Evolutionary conservation across 441 rosid species (phyloP).

Genomic region (Bocquillonia castaneifolia): DNA sequence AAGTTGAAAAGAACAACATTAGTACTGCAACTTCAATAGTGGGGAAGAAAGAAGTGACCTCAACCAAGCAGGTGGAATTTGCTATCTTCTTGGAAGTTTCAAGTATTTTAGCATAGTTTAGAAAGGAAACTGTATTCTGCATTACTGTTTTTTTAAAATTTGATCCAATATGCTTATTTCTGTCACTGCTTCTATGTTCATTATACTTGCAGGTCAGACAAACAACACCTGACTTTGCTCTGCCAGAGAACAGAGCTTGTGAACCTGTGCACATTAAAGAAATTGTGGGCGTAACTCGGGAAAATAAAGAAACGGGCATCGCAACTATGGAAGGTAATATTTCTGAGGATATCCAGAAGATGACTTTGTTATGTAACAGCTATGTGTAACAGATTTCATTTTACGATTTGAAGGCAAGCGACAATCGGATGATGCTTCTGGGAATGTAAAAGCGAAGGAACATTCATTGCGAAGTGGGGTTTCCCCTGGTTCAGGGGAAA

Average conservation of each 20-base stretch:
- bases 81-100: neutral
- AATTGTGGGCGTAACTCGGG: neutral
- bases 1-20: conserved; percentile 8
- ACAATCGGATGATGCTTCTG: no score
- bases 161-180: no score
- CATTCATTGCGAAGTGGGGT: conserved; percentile 4
- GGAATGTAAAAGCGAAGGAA: no score
- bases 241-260: conserved; percentile 6
- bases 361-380: no score
- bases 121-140: no score
- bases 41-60: conserved; percentile 19
- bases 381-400: no score
- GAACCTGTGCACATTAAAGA: neutral
- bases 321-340: neutral
- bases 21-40: conserved; percentile 5
- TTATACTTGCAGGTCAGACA: conserved; percentile 13
- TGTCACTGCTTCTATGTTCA: neutral
- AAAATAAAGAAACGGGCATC: neutral
- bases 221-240: neutral
- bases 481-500: neutral
- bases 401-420: no score
- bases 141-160: no score
- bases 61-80: conserved; percentile 18
- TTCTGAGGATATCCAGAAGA: conserved; percentile 15
- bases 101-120: no score